Percentiles rank a stretch among this genome's conserved stretches.
These are phyloP conservation scores for Piper longum DNA, from an alignment of 164 flowering plant genomes.

Conservation along the genomic window DNA sequence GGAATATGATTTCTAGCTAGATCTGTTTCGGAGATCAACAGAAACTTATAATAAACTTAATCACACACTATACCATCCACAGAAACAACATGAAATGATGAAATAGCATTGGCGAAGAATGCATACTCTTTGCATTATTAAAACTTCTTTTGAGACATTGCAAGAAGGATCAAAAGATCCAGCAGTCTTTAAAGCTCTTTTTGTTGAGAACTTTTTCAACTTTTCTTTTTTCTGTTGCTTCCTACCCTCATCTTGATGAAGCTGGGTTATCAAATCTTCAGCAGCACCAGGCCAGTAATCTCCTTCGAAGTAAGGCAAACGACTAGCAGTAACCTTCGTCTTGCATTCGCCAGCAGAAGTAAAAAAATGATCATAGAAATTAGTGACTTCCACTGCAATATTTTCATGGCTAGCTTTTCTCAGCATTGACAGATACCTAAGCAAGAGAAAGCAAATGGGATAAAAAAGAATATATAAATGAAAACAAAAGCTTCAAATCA, in stretches of 20 bases:
- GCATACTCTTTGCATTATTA: conserved; percentile 81
- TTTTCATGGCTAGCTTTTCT: conserved; percentile 77
- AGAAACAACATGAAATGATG: background rate
- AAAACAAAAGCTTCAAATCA: background rate
- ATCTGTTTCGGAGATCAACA: no score
- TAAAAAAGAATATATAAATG: background rate
- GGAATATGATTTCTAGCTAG: no score
- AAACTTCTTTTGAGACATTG: conserved; percentile 81
- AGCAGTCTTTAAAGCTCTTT: conserved; percentile 90
- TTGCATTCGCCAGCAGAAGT: conserved; percentile 66
- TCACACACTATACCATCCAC: background rate
- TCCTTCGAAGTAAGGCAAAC: conserved; percentile 97
- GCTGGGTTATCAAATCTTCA: conserved; percentile 79
- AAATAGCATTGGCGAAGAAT: background rate
- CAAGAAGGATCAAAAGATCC: conserved; percentile 86
- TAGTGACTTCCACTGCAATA: conserved; percentile 80
- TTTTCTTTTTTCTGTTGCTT: conserved; percentile 82
- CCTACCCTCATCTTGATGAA: conserved; percentile 90
- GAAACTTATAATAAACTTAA: no score
- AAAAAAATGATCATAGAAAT: conserved; percentile 91
- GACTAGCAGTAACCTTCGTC: conserved; percentile 92
- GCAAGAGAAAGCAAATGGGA: background rate
- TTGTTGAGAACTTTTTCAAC: conserved; percentile 68
- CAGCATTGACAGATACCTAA: conserved; percentile 89
- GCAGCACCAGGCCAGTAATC: conserved; percentile 99